Base-by-base conservation (phyloP, 2,329 filamentous ascomycete genomes). In the Graphilbum sp. region DNA sequence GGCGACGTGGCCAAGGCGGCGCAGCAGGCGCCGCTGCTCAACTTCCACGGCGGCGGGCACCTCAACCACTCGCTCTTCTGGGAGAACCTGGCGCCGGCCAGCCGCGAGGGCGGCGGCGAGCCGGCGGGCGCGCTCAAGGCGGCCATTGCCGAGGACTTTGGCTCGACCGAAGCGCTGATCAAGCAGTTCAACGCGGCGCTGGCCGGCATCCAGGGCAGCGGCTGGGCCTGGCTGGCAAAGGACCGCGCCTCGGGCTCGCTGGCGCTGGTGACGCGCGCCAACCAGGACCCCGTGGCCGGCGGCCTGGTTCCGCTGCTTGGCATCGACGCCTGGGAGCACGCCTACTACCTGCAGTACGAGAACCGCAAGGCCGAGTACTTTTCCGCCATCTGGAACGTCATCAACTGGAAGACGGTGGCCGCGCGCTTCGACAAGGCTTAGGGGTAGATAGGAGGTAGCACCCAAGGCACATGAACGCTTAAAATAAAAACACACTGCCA, bases 341-440 rank as follows among this genome's bases (percentile, higher is more conserved):
- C 86, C 37, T 93, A 92, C 68, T 92, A 93, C 64, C 69, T 94
- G 45, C 84, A 94, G 66, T 94, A 94, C 65, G 73, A 94, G 74
- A 94, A 94, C 70, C 79, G 85, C 61, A 94, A 94, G 75, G 86
- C 80, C 41, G 86, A 94, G 66, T 94, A 94, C 69, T 94, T 94
- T 62, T 72, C 72, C 52, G 84, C 84, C 42, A 80, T 94, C 57
- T 94, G 87, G 87, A 83, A 93, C 49, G 86, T 94, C 36, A 67
- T 94, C 59, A 94, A 94, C 75, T 95, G 87, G 87, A 85, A 86
- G 72, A 74, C 80, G 24, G 87, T 85, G 33, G 77, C 82, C 58
- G 75, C 78, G 67, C 74, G 84, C 47, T 85, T 84, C 54, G 43
- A 44, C 2, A 46, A 47, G 41, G 43, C 44, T 47, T 42, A 35